Percentiles rank a stretch among this genome's conserved stretches.
These are phyloP conservation scores for Carex arenaria DNA, from an alignment of 202 grass and related monocot genomes.

Conservation along the genomic window DNA sequence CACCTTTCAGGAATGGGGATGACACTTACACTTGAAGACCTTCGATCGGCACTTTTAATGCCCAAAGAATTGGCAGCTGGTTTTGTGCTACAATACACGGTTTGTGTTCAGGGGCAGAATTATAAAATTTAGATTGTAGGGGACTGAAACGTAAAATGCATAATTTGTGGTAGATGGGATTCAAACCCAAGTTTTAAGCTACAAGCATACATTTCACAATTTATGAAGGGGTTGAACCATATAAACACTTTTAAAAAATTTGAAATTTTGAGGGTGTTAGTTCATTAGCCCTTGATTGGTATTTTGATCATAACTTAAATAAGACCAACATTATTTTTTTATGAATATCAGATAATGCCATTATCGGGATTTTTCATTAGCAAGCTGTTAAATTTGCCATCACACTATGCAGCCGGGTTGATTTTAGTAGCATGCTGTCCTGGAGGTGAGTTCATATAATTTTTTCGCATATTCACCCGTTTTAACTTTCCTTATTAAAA, in stretches of 20 bases:
- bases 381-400: conserved; percentile 67
- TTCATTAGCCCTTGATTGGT: not conserved
- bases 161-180: too few species aligned
- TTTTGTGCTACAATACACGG: conserved; percentile 79
- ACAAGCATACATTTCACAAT: too few species aligned
- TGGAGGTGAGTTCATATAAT: conserved; percentile 42
- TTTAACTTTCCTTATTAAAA: not conserved
- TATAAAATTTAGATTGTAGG: too few species aligned
- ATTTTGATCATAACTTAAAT: not conserved
- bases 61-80: conserved; percentile 70
- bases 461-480: not conserved
- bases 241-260: too few species aligned
- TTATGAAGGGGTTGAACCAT: too few species aligned
- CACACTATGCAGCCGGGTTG: conserved; percentile 88
- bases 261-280: not conserved
- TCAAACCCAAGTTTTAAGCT: too few species aligned
- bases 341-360: conserved; percentile 72
- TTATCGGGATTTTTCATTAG: conserved; percentile 64
- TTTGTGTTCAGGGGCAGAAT: not conserved
- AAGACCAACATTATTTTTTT: conserved; percentile 8
- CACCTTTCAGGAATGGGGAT: conserved; percentile 69
- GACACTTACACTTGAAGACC: conserved; percentile 79
- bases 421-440: conserved; percentile 82
- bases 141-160: too few species aligned
- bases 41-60: conserved; percentile 61